phyloP scores from a whole-genome alignment of 108 stramenopile genomes.

The Conticribra guillardii region DNA sequence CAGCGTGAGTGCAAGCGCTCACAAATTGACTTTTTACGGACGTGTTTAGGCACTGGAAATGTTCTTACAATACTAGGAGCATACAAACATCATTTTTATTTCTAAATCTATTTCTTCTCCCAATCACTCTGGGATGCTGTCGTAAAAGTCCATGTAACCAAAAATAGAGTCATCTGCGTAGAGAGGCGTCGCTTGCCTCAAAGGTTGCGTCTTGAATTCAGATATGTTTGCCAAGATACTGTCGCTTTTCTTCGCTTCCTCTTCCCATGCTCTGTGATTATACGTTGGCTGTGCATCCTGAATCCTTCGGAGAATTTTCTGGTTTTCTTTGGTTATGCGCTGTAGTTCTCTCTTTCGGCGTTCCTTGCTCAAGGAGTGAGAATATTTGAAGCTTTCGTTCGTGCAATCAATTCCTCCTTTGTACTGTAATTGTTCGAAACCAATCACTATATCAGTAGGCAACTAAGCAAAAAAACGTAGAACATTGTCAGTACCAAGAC shows the following conservation, averaged over 20 bases:
- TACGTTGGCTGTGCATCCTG: constrained; percentile 77
- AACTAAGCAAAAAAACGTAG: too few species aligned
- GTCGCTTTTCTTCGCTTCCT: constrained; percentile 72
- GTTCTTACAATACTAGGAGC: neutral
- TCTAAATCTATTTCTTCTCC: neutral
- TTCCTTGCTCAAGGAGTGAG: constrained; percentile 61
- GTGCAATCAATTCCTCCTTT: constrained; percentile 70
- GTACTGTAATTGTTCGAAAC: constrained; percentile 18
- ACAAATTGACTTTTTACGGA: too few species aligned
- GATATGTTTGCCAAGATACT: constrained; percentile 74
- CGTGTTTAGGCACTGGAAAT: too few species aligned
- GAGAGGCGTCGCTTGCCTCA: neutral
- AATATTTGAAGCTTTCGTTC: constrained; percentile 50
- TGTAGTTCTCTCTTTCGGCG: constrained; percentile 79
- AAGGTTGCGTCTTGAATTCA: constrained; percentile 56
- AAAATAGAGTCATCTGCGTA: constrained; percentile 47
- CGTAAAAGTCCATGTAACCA: constrained; percentile 49
- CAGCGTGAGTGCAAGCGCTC: too few species aligned
- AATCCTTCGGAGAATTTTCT: constrained; percentile 59
- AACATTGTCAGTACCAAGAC: too few species aligned
- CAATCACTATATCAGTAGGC: too few species aligned
- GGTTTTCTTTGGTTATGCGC: constrained; percentile 84
- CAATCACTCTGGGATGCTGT: constrained; percentile 30
- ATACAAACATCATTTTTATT: neutral
- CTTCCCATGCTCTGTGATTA: constrained; percentile 80